phyloP scores from a whole-genome alignment of 1,139 yeast genomes.

The Suhomyces yuchorum region DNA sequence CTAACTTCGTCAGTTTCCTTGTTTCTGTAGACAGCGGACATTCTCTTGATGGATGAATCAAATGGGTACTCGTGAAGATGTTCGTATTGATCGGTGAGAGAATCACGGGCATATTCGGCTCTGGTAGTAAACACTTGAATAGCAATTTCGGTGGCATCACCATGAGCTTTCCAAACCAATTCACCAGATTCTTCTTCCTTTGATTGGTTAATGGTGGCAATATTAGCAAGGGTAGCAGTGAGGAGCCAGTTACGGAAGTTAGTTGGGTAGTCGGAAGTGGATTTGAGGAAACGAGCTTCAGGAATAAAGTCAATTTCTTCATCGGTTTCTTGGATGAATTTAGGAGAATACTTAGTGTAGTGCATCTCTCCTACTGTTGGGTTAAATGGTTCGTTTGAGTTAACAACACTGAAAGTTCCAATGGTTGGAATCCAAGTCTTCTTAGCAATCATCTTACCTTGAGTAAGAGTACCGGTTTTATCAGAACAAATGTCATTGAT shows the following conservation, averaged over 20 bases:
- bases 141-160: slow-evolving; percentile 44
- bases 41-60: slow-evolving; percentile 45
- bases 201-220: slow-evolving; percentile 32
- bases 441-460: slow-evolving; percentile 51
- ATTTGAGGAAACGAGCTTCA: slow-evolving; percentile 12
- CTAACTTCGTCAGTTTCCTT: slow-evolving; percentile 17
- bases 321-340: slow-evolving; percentile 29
- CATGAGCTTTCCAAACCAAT: slow-evolving; percentile 38
- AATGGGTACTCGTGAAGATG: slow-evolving; percentile 37
- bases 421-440: slow-evolving; percentile 40
- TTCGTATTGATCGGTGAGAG: slow-evolving; percentile 17
- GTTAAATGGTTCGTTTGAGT: slow-evolving; percentile 44
- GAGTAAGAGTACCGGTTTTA: slow-evolving; percentile 57
- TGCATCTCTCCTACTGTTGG: slow-evolving; percentile 37
- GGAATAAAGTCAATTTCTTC: slow-evolving; percentile 34
- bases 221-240: slow-evolving; percentile 39
- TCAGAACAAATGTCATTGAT: slow-evolving; percentile 55
- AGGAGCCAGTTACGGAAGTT: slow-evolving; percentile 27
- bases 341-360: slow-evolving; percentile 27
- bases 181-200: slow-evolving; percentile 30
- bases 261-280: slow-evolving; percentile 13
- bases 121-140: slow-evolving; percentile 37
- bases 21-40: slow-evolving; percentile 45
- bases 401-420: slow-evolving; percentile 35
- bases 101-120: slow-evolving; percentile 26